Evolutionary conservation across 345 rosid species (phyloP).

Genomic region (Toxicodendron radicans): DNA sequence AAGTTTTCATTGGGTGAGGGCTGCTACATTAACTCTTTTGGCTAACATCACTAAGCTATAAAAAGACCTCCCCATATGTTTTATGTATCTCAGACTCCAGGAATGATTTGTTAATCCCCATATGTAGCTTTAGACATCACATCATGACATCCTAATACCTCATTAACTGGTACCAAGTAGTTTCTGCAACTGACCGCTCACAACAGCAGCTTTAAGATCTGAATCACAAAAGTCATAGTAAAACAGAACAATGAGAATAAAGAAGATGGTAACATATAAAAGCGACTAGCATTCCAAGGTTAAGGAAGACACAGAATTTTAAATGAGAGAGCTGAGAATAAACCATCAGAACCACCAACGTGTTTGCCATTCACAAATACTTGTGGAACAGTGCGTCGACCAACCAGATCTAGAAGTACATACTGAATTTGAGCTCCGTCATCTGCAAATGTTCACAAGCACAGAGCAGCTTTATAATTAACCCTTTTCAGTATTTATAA

Average conservation of each 20-base stretch:
- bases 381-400: constrained; percentile 85
- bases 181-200: constrained; percentile 52
- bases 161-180: constrained; percentile 39
- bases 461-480: constrained; percentile 11
- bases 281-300: not conserved
- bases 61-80: not conserved
- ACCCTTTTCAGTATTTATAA: not conserved
- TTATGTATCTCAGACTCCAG: constrained; percentile 2
- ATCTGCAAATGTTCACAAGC: constrained; percentile 36
- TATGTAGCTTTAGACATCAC: not conserved
- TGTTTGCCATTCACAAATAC: constrained; percentile 85
- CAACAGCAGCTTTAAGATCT: constrained; percentile 53
- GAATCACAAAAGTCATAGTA: constrained; percentile 18
- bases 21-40: not conserved
- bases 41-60: not conserved
- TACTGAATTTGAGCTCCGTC: constrained; percentile 73
- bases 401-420: constrained; percentile 70
- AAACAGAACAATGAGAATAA: constrained; percentile 11
- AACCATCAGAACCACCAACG: constrained; percentile 91
- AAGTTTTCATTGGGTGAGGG: not conserved
- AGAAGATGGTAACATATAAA: not conserved
- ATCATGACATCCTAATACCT: not conserved
- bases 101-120: not conserved
- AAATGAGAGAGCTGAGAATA: constrained; percentile 2
- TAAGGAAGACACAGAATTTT: not conserved